A percentile compares a stretch with the other conserved stretches of the same genome.
Conservation (phyloP, 768 basidiomycete species). For the Mycena venus region DNA sequence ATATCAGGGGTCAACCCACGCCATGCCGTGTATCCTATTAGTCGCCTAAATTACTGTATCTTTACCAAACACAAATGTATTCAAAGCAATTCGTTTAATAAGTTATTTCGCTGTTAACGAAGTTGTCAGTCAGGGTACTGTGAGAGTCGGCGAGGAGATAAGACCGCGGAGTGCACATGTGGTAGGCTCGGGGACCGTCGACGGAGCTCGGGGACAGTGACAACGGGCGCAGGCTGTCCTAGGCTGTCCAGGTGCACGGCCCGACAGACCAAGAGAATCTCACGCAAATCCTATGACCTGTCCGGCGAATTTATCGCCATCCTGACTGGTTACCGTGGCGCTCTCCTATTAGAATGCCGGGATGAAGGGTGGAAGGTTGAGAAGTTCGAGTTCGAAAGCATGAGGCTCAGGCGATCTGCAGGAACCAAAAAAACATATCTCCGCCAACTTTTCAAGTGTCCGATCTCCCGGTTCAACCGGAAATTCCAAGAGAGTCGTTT, state of each 20-base stretch:
- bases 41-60: constrained; percentile 10
- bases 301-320: not conserved
- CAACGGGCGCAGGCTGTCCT: too few species aligned
- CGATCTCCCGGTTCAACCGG: too few species aligned
- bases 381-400: too few species aligned
- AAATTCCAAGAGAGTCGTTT: too few species aligned
- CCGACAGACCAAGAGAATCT: not conserved
- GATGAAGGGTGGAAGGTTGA: not conserved
- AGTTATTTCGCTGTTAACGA: too few species aligned
- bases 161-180: not conserved
- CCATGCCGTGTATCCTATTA: not conserved
- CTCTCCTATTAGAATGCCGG: not conserved
- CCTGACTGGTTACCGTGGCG: not conserved
- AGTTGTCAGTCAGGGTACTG: too few species aligned
- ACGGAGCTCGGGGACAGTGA: too few species aligned
- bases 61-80: constrained; percentile 5
- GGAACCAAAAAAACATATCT: too few species aligned
- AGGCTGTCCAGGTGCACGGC: not conserved
- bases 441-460: too few species aligned
- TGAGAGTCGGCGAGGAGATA: not conserved
- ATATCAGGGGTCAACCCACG: too few species aligned
- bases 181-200: not conserved
- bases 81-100: too few species aligned
- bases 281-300: not conserved
- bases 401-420: too few species aligned